Percentiles rank a stretch among this genome's conserved stretches.
Conservation (phyloP, 1,139 yeast species). For the Suhomyces terraborum region DNA sequence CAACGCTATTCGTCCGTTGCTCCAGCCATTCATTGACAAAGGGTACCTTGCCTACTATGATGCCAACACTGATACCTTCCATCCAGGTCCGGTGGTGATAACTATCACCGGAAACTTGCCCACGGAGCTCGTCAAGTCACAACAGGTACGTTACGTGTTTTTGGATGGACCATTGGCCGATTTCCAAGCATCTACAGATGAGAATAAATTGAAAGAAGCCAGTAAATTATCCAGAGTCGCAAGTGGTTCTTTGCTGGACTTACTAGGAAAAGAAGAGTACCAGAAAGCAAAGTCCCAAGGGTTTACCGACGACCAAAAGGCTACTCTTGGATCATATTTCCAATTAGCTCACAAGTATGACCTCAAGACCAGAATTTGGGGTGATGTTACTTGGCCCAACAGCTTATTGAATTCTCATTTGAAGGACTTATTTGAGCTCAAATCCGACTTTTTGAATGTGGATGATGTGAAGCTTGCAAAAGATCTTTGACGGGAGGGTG, state of each 20-base stretch:
- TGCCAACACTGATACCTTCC: slow-evolving; percentile 22
- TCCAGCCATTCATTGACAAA: slow-evolving; percentile 36
- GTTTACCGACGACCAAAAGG: slow-evolving; percentile 27
- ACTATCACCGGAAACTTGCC: slow-evolving; percentile 49
- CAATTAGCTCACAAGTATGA: slow-evolving; percentile 39
- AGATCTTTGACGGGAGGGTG: no score
- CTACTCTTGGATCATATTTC: slow-evolving; percentile 23
- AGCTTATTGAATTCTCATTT: slow-evolving; percentile 33
- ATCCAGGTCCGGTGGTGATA: slow-evolving; percentile 40
- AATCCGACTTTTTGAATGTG: slow-evolving; percentile 43
- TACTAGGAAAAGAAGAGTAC: slow-evolving; percentile 31
- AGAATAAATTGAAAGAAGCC: slow-evolving; percentile 22
- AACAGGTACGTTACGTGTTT: slow-evolving; percentile 35
- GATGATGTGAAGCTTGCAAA: slow-evolving; percentile 38
- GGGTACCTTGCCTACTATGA: slow-evolving; percentile 40
- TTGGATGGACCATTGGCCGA: slow-evolving; percentile 41
- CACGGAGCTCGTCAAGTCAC: slow-evolving; percentile 27
- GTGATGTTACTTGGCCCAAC: slow-evolving; percentile 45
- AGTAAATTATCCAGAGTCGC: slow-evolving; percentile 38
- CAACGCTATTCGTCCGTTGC: slow-evolving; percentile 29
- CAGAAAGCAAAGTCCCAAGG: slow-evolving; percentile 13
- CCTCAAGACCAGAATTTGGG: slow-evolving; percentile 47
- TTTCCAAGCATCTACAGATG: slow-evolving; percentile 18
- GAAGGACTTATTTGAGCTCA: slow-evolving; percentile 27
- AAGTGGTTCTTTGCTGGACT: slow-evolving; percentile 34